Base-by-base conservation (phyloP, 768 basidiomycete species). In the Kwoniella mangroviensis region DNA sequence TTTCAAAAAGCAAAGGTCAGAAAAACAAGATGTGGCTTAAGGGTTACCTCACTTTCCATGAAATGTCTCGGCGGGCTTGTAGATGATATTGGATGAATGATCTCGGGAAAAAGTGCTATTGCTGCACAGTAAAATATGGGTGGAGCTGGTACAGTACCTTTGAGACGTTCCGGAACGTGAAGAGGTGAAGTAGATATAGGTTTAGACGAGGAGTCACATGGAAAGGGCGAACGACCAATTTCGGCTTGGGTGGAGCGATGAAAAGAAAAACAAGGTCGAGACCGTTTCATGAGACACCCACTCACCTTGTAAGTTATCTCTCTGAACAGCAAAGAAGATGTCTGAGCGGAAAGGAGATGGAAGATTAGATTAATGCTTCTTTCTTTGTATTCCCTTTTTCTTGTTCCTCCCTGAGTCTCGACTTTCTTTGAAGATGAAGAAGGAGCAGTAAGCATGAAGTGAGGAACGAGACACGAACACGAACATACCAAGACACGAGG, bases 1-100 rank as follows among this genome's bases (percentile, higher is more conserved):
- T 28, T 2, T 15, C 9, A 28, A 15, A 58, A 58, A 34, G 56
- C 15, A 58, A 28, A 15, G 56, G 56, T 9, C 17, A 15, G 53
- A 21, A 43, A 43, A 42, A 19, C 21, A 60, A 41, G 58, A n/a
- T 60, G 58, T 60, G 58, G 58, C 58, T 60, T 60, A 60, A 60
- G 58, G 58, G 58, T n/a, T 22, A 11, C 7, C 12, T 19, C 15
- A 52, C 17, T 15, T 7, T 17, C 21, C 12, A 58, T 58, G n/a
- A n/a, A 17, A 54, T 54, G 53, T 54, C 21, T 54, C 53, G 53
- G 53, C 22, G 53, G 22, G 11, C 22, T 19, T 49, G 45, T 49
- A 49, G 45, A 49, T 49, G 9, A 49, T 7, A 15, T 6, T 19
- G 19, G 12, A 15, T n/a, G n/a, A n/a, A n/a, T n/a, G n/a, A n/a